Conservation (phyloP, 2,329 filamentous ascomycete genomes). For the Venturia effusa region DNA sequence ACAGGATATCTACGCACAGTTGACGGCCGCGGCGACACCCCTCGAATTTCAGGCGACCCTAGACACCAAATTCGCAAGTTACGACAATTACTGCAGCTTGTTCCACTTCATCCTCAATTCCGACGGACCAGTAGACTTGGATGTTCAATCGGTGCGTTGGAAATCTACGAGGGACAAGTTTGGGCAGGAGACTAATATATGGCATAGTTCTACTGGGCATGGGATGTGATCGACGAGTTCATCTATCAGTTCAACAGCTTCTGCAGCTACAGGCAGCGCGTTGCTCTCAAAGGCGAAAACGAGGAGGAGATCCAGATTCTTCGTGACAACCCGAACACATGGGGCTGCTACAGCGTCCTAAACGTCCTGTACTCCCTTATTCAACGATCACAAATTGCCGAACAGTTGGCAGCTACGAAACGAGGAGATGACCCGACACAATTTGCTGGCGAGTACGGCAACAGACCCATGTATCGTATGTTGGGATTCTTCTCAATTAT, state of each 20-base stretch:
- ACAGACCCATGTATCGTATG: constrained; percentile 93
- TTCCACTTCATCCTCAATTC: constrained; percentile 99
- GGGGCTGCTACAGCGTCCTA: constrained; percentile 98
- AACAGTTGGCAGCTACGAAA: constrained; percentile 92
- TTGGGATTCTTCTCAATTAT: constrained; percentile 99
- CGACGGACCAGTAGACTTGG: constrained; percentile 93
- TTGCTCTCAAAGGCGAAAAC: constrained; percentile 72
- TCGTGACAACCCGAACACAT: constrained; percentile 95
- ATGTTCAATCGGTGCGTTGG: constrained; percentile 79
- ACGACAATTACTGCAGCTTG: constrained; percentile 98
- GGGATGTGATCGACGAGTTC: constrained; percentile 99
- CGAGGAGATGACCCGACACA: constrained; percentile 78
- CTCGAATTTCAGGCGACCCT: constrained; percentile 92
- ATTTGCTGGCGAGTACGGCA: constrained; percentile 91
- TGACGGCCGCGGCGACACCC: constrained; percentile 84
- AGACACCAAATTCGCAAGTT: constrained; percentile 96
- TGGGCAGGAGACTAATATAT: constrained; percentile 14
- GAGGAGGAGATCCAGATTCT: constrained; percentile 87
- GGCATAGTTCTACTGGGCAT: constrained; percentile 90
- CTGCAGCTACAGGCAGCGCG: constrained; percentile 88
- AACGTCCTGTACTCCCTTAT: constrained; percentile 99
- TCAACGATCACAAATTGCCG: constrained; percentile 93
- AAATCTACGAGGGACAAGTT: background rate
- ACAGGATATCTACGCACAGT: constrained; percentile 77
- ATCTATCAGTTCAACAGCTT: constrained; percentile 99